Evolutionary conservation across 1,139 yeast species (phyloP), one percentile per base, ranked within the genome.

Genomic region (Groenewaldozyma sp.): DNA sequence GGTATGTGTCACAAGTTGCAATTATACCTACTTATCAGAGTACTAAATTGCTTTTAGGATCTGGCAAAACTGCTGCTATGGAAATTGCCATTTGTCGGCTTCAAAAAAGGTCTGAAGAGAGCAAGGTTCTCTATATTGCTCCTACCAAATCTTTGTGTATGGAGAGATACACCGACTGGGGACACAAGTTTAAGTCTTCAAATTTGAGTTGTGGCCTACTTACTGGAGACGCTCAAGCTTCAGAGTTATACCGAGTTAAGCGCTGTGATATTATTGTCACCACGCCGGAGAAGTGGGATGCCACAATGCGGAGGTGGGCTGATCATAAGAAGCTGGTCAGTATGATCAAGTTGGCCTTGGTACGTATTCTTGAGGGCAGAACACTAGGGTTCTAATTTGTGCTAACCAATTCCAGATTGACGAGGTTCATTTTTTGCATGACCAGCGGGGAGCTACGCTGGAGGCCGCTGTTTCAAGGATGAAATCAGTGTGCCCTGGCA

Each of bases 211-310:
- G 88, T 1, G 76, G 79, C 37, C 98, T 91, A 59, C 66, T 91
- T 42, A 87, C 97, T 1, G 98, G 98, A 56, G 98, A 91, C 55
- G 73, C 88, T 38, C 76, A 78, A 43, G 62, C 88, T 46, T 79
- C 91, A 1, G 79, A 76, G 48, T 77, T 73, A 40, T 71, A 67
- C 4, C 95, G 91, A 56, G 80, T 91, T 24, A 60, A 73, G 2
- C 78, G 76, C 37, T 82, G 96, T 0, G 95, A 91, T 53, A 65
- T 91, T 28, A 67, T 91, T 41, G 94, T 91, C 2, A 86, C 97
- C 0, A 91, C 98, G 0, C 95, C 95, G 0, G 95, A 86, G 55
- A 91, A 91, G 57, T 91, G 98, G 97, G 98, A 91, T 62, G 87
- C 91, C 24, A 79, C 88, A 18, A 88, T 96, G 1, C 71, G 97